Percentiles rank a stretch among this genome's conserved stretches.
phyloP scores from a whole-genome alignment of 202 grass and related monocot genomes.

The Zizania palustris region DNA sequence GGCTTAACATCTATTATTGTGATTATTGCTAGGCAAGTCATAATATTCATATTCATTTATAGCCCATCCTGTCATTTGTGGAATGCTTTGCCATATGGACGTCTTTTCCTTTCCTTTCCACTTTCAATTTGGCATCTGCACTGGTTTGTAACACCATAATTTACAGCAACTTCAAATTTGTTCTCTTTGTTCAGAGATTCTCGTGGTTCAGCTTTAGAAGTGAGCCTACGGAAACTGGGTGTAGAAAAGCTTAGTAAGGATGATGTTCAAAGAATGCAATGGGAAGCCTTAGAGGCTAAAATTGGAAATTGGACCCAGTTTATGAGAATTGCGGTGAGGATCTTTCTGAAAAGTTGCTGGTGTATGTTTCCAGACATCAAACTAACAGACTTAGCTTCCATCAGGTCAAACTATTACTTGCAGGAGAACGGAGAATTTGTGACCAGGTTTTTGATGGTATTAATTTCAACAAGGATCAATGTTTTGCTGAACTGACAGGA shows the following conservation, averaged over 20 bases:
- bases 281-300: slow-evolving; percentile 64
- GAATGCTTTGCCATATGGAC: slow-evolving; percentile 23
- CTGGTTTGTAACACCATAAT: slow-evolving; percentile 11
- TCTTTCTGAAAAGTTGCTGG: slow-evolving; percentile 13
- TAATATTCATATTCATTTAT: slow-evolving; percentile 25
- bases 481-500: slow-evolving; percentile 26
- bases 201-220: slow-evolving; percentile 52
- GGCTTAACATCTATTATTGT: slow-evolving; percentile 14
- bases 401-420: slow-evolving; percentile 68
- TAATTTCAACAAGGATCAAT: too few species aligned
- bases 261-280: slow-evolving; percentile 68
- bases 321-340: slow-evolving; percentile 66
- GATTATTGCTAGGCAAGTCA: slow-evolving; percentile 34
- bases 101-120: slow-evolving; percentile 24
- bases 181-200: slow-evolving; percentile 51
- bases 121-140: slow-evolving; percentile 14
- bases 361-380: slow-evolving; percentile 4
- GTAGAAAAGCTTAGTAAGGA: slow-evolving; percentile 66
- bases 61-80: not conserved
- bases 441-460: slow-evolving; percentile 61
- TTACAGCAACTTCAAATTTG: slow-evolving; percentile 23
- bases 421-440: slow-evolving; percentile 60
- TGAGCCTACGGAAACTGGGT: slow-evolving; percentile 60
- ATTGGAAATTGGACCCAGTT: slow-evolving; percentile 67
- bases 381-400: slow-evolving; percentile 21